Conservation (phyloP, 192 early-diverging fungal genomes). For the Backusella tarrabulga region DNA sequence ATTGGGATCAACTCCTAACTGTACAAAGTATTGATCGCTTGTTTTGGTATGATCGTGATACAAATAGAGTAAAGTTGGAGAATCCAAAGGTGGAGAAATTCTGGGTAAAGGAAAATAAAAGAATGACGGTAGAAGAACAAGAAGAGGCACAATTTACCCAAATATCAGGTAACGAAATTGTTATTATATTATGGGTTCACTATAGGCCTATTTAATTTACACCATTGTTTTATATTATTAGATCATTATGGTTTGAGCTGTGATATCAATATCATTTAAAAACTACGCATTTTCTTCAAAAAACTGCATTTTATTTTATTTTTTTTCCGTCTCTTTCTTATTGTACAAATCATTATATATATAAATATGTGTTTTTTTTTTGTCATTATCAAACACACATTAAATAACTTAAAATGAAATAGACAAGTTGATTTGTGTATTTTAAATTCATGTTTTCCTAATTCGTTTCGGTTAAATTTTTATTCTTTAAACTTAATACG, state of each 20-base stretch:
- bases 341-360: not conserved
- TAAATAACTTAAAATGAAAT: not conserved
- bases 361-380: no score
- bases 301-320: not conserved
- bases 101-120: constrained; percentile 25
- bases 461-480: not conserved
- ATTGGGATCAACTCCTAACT: constrained; percentile 42
- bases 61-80: not conserved
- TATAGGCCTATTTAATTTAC: not conserved
- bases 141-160: constrained; percentile 32
- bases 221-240: constrained; percentile 15
- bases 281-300: not conserved
- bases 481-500: not conserved
- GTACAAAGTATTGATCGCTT: constrained; percentile 38
- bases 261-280: constrained; percentile 4
- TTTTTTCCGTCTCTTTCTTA: not conserved
- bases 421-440: not conserved
- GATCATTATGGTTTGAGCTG: constrained; percentile 47
- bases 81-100: constrained; percentile 26
- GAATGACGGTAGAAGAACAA: constrained; percentile 19
- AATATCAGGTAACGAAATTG: constrained; percentile 37
- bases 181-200: not conserved
- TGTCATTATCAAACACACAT: not conserved
- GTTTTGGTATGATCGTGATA: constrained; percentile 19
- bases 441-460: not conserved